Base-by-base conservation (phyloP, 2,329 filamentous ascomycete species). In the Microsporum ferrugineum region DNA sequence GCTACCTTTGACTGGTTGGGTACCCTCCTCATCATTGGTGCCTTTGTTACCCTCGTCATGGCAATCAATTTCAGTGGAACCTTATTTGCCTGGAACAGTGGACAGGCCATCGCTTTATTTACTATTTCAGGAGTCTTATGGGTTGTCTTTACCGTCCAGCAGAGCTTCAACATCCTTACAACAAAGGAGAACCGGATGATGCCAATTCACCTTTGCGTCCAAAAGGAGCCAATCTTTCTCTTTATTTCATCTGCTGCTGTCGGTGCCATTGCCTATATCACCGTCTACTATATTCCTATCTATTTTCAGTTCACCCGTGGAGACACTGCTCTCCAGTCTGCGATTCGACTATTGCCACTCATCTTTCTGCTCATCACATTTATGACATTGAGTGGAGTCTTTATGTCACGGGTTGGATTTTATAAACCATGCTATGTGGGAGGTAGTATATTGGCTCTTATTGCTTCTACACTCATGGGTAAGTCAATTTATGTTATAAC, bases 301-400 rank as follows among this genome's bases (percentile, higher is more conserved):
- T 82, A 76, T 70, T 83, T 83, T 68, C 77, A 80, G 61, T 84
- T 83, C 66, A 74, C 74, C 0, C 72, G 71, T 2, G 76, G 76
- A 4, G 78, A 79, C 43, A 68, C 65, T 0, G 70, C 68, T 1
- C 29, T 72, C 1, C 56, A 59, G 45, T 64, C 71, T 1, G 69
- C 68, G 1, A 69, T 75, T 1, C 70, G 70, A 1, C 64, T 75
- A 0, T 64, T 74, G 6, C 72, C 71, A 0, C 70, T 69, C 38
- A 67, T 73, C 55, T 59, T 62, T 14, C n/a, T 70, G 2, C 55
- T 66, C 10, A 66, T 72, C 10, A 31, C 62, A 17, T 51, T 64
- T 7, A 65, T 66, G 38, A 51, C 70, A 14, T 55, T 63, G 29
- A 64, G 64, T 29, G 65, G 70, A 1, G 59, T 57, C 10, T 60